Conservation (phyloP, 192 early-diverging fungal genomes). For the Piromyces finnis region DNA sequence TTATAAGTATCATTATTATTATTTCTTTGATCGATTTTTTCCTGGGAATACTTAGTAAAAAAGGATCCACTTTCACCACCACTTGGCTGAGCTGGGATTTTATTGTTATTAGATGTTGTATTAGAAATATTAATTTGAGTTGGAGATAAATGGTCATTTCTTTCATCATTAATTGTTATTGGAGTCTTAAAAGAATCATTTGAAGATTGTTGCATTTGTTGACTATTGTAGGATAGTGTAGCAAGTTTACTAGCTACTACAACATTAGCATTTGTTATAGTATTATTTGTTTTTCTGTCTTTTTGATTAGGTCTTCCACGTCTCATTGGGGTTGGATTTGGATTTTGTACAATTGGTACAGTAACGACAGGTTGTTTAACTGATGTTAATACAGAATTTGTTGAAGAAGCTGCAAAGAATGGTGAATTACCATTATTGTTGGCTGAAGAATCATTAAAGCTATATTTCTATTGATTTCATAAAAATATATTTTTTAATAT, state of each 20-base stretch:
- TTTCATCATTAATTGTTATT: not conserved
- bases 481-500: too few relatives aligned
- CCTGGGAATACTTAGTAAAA: not conserved
- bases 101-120: not conserved
- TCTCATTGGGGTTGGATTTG: slow-evolving; percentile 64
- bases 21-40: not conserved
- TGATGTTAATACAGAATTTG: slow-evolving; percentile 4
- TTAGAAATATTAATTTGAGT: not conserved
- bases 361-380: slow-evolving; percentile 6
- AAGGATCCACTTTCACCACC: not conserved
- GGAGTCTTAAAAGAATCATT: not conserved
- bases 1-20: not conserved
- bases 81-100: not conserved
- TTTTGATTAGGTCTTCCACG: slow-evolving; percentile 62
- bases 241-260: not conserved
- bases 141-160: not conserved
- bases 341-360: slow-evolving; percentile 13
- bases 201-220: not conserved
- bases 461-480: not conserved
- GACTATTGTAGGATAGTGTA: not conserved
- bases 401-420: slow-evolving; percentile 6
- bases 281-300: not conserved
- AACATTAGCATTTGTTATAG: not conserved
- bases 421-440: slow-evolving; percentile 2
- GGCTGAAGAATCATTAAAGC: not conserved